A percentile compares a stretch with the other conserved stretches of the same genome.
Evolutionary conservation across 805 yeast species (phyloP).

Genomic region (Clavispora asparagi): DNA sequence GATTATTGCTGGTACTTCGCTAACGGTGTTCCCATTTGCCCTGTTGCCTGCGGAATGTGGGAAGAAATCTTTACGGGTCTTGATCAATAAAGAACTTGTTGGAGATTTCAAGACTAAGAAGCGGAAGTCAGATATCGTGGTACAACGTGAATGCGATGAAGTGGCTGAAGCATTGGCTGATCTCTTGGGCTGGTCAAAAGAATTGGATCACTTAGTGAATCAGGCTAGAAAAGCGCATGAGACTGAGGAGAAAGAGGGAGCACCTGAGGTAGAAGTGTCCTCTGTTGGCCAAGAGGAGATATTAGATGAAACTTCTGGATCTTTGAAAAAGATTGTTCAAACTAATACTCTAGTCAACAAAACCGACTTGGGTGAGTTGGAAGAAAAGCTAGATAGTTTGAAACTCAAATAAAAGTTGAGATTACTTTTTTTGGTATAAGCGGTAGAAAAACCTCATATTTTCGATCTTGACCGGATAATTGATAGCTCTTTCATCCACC

Average conservation of each 20-base stretch:
- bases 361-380: neutral
- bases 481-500: slow-evolving; percentile 40
- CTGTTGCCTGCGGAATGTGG: slow-evolving; percentile 65
- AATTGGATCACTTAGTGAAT: slow-evolving; percentile 39
- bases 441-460: slow-evolving; percentile 85
- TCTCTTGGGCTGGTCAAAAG: slow-evolving; percentile 60
- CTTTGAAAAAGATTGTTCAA: neutral
- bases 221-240: slow-evolving; percentile 1
- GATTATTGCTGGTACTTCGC: slow-evolving; percentile 88
- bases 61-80: slow-evolving; percentile 45
- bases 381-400: slow-evolving; percentile 4
- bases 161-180: slow-evolving; percentile 51
- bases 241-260: neutral
- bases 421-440: slow-evolving; percentile 53
- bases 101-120: slow-evolving; percentile 53
- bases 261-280: too few species aligned
- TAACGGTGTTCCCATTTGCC: slow-evolving; percentile 90
- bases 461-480: slow-evolving; percentile 66
- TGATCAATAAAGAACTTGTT: slow-evolving; percentile 71
- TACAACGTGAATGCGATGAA: slow-evolving; percentile 62
- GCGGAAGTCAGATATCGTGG: slow-evolving; percentile 56
- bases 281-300: too few species aligned
- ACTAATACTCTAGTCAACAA: neutral
- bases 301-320: neutral
- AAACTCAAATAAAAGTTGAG: neutral